Evolutionary conservation across 2,329 filamentous ascomycete species (phyloP).

Genomic region (Aureobasidium vineae): DNA sequence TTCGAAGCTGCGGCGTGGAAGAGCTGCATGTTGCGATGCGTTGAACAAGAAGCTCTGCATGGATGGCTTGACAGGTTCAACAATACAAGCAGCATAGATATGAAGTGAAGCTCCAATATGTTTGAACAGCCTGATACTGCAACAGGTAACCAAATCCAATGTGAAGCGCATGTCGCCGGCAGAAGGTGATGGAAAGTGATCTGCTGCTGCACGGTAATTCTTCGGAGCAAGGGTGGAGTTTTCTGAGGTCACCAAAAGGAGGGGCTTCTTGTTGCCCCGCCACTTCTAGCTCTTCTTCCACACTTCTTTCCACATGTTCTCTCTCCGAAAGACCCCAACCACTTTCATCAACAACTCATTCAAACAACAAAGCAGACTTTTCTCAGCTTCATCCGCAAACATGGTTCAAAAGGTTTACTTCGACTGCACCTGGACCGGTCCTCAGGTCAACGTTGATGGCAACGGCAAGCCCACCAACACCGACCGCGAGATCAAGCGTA

Average conservation of each 20-base stretch:
- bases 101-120: background rate
- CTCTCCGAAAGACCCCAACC: conserved; percentile 25
- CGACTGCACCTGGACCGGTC: conserved; percentile 63
- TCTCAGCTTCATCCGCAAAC: conserved; percentile 65
- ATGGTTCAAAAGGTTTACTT: conserved; percentile 75
- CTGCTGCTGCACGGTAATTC: background rate
- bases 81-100: too few relatives aligned
- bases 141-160: background rate
- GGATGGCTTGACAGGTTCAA: background rate
- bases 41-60: background rate
- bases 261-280: conserved; percentile 7
- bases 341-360: conserved; percentile 31
- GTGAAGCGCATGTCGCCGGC: background rate
- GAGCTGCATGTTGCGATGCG: background rate
- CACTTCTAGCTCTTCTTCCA: conserved; percentile 13
- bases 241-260: conserved; percentile 4
- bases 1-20: background rate
- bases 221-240: background rate
- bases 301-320: conserved; percentile 16
- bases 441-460: conserved; percentile 62
- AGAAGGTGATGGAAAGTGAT: background rate
- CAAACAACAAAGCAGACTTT: conserved; percentile 45
- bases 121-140: background rate
- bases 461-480: conserved; percentile 50
- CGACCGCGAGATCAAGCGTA: conserved; percentile 56